Conservation (phyloP, 306 rosid genomes). For the Lupinus albus region DNA sequence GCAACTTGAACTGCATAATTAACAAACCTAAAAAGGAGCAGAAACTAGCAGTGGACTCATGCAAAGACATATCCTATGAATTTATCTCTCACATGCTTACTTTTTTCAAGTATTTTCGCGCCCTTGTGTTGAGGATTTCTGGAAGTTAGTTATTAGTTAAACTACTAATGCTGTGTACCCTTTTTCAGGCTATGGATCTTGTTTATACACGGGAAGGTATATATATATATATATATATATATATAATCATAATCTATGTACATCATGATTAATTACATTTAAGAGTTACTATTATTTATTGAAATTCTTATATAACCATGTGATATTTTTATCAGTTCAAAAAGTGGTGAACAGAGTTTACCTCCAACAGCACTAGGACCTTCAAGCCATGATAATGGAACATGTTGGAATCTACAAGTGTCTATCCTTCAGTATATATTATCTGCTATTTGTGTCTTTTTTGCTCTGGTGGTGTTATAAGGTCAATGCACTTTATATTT, state of each 20-base stretch:
- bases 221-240: no score
- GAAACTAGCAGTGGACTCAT: not conserved
- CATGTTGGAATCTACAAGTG: conserved; percentile 52
- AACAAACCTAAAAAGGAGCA: not conserved
- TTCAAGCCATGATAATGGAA: conserved; percentile 46
- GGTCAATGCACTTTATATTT: conserved; percentile 32
- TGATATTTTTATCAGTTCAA: conserved; percentile 59
- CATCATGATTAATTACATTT: conserved; percentile 18
- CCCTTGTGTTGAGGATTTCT: conserved; percentile 23
- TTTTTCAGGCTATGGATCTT: conserved; percentile 81
- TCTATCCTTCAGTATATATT: conserved; percentile 53
- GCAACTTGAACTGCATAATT: conserved; percentile 8
- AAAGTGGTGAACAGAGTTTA: conserved; percentile 44
- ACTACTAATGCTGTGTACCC: conserved; percentile 19
- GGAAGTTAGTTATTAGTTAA: not conserved
- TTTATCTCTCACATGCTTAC: conserved; percentile 15
- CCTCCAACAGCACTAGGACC: conserved; percentile 67
- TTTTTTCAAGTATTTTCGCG: not conserved
- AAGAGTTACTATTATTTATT: not conserved
- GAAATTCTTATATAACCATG: conserved; percentile 34
- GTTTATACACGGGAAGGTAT: conserved; percentile 88
- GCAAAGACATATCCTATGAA: not conserved
- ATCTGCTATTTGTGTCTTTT: conserved; percentile 47
- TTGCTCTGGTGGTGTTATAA: conserved; percentile 47
- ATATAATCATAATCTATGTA: conserved; percentile 34